Evolutionary conservation across 2,329 filamentous ascomycete genomes (phyloP), one percentile per base, ranked within the genome.

Genomic region (Stenocarpella maydis): DNA sequence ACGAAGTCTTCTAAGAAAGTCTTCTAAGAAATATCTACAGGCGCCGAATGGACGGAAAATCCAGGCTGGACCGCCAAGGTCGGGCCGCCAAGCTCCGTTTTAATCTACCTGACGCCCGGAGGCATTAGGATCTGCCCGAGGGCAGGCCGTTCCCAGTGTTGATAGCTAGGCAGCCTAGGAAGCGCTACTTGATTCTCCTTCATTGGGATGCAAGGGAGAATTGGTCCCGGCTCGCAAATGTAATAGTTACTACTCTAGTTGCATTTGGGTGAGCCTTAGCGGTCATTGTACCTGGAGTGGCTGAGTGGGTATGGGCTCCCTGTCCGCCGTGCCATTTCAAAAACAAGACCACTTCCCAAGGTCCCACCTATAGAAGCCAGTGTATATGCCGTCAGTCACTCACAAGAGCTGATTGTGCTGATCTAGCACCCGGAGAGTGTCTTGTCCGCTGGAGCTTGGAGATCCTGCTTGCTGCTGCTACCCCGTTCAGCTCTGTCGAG

Each of bases 11-110:
- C n/a, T n/a, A n/a, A n/a, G 39, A 14, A 24, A 61, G 41, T n/a
- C 28, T 24, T 61, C 12, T 47, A 34, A 1, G 14, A 61, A 15
- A 24, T 26, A 61, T 47, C 58, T 61, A 45, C 58, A 47, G 19
- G 17, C 21, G 41, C 39, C 58, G 41, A 61, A 41, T 61, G 58
- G 58, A 61, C 41, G 58, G 58, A 61, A 61, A 61, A 61, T 47
- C 58, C 41, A 61, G 24, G 41, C 41, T 45, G 24, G 19, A 14
- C 58, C 58, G 31, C 58, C 43, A 61, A 61, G 14, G 58, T 34
- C 58, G 58, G 58, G 58, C 41, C 58, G 58, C 47, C 58, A 34
- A 10, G 58, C 41, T 61, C 58, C 58, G 58, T 47, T 24, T 47
- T 61, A 61, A 61, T 61, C 58, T 61, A 61, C 41, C 34, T 61